Evolutionary conservation across 1,284 basidiomycete species (phyloP), one percentile per base, ranked within the genome.

Genomic region (Paramarasmius palmivorus): DNA sequence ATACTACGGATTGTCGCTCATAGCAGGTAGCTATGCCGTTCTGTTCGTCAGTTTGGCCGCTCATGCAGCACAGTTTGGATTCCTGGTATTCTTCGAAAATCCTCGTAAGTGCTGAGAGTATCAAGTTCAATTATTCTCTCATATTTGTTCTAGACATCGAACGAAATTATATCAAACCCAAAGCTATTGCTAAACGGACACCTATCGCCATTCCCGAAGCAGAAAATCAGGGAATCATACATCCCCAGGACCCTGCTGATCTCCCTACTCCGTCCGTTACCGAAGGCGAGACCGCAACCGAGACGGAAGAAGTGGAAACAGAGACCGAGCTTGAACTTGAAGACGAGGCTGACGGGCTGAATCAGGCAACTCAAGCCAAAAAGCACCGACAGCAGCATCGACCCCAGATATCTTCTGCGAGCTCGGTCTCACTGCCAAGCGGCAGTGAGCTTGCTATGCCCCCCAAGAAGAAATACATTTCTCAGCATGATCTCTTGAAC

Each of bases 61-160:
- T 0, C 97, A 99, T 68, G 91, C 93, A 0, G 89, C 91, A 12
- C 96, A 99, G 66, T 98, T 98, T 70, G 92, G 90, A 3, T 99
- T 99, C 80, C 78, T 99, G 52, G 80, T 95, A n/a, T 90, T 88
- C 70, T 99, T 99, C 63, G 96, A 98, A 74, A 98, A 96, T 65
- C 96, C 96, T 56, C 96, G 95, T 93, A 67, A 71, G 92, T 59
- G 9, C 15, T 6, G 4, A 19, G 9, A 5, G 23, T 25, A 50
- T 32, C 25, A 44, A 5, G 6, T 19, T 29, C 7, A n/a, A 2
- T 4, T 34, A 15, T 22, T 29, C 3, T 17, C 42, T 49, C 15
- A 49, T 42, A 19, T 19, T 8, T 44, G 7, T 10, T 6, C 9
- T 55, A 95, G 93, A 98, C 67, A 98, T 98, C 57, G 93, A 96